These are phyloP conservation scores for Diplosphaera chodatii DNA, from an alignment of 139 green algal genomes.

Conservation along the genomic window DNA sequence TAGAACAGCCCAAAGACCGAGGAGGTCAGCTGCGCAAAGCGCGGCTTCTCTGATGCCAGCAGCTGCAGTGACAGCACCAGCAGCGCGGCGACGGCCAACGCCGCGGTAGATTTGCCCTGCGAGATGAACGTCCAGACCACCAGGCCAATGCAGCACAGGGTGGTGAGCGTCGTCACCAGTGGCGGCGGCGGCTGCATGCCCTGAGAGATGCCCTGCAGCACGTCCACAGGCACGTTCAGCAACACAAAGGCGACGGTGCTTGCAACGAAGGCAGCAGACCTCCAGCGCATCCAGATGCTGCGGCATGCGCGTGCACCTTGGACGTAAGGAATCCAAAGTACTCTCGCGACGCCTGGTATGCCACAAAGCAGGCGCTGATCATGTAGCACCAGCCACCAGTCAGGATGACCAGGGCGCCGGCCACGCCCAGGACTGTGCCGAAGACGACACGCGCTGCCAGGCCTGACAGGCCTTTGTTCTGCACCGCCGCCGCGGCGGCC, in stretches of 20 bases:
- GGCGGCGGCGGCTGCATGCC: slow-evolving; percentile 60
- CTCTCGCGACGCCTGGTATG: slow-evolving; percentile 56
- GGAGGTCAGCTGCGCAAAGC: slow-evolving; percentile 75
- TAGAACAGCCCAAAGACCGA: slow-evolving; percentile 89
- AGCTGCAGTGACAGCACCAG: slow-evolving; percentile 71
- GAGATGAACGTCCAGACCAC: slow-evolving; percentile 30
- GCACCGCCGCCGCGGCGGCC: background rate
- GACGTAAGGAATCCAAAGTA: slow-evolving; percentile 55
- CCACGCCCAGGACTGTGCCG: slow-evolving; percentile 49
- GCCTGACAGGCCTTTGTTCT: slow-evolving; percentile 5
- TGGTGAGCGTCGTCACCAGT: slow-evolving; percentile 51
- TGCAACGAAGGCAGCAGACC: too few relatives aligned
- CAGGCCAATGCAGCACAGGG: slow-evolving; percentile 62
- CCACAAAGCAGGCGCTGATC: slow-evolving; percentile 49
- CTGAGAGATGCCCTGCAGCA: slow-evolving; percentile 37
- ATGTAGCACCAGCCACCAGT: slow-evolving; percentile 49
- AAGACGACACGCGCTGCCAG: slow-evolving; percentile 55
- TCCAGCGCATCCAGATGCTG: too few relatives aligned
- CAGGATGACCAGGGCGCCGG: slow-evolving; percentile 48
- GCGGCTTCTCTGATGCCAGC: slow-evolving; percentile 52
- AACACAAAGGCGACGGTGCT: background rate
- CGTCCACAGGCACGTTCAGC: too few relatives aligned
- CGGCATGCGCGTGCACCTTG: slow-evolving; percentile 17
- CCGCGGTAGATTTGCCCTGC: slow-evolving; percentile 27
- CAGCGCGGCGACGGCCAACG: slow-evolving; percentile 67